These are phyloP conservation scores for Rasamsonia emersonii DNA, from an alignment of 2,329 filamentous ascomycete species.

Conservation along the genomic window DNA sequence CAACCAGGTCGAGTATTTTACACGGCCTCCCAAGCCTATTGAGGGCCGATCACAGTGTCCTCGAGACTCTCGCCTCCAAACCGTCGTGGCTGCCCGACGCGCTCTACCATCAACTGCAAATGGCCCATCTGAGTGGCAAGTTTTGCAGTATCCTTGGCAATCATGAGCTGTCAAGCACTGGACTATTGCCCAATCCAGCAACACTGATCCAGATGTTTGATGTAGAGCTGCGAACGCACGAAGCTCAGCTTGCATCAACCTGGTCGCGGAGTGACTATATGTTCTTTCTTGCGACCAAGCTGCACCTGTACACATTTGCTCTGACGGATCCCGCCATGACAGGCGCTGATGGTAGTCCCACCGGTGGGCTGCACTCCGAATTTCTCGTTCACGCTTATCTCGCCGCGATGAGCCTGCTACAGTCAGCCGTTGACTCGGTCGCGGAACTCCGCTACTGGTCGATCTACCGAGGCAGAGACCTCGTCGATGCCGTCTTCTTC, in stretches of 20 bases:
- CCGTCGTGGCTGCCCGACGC: too few species aligned
- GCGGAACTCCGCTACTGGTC: too few species aligned
- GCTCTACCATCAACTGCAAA: too few species aligned
- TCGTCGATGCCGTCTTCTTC: slow-evolving; percentile 10
- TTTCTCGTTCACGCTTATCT: not conserved
- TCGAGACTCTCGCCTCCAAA: too few species aligned
- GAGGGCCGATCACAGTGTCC: too few species aligned
- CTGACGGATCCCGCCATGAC: not conserved
- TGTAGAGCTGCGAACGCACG: not conserved
- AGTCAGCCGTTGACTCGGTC: too few species aligned
- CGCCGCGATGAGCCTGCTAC: too few species aligned
- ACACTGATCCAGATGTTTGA: not conserved
- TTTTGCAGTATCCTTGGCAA: too few species aligned
- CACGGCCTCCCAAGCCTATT: not conserved
- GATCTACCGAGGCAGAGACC: too few species aligned
- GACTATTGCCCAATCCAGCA: not conserved
- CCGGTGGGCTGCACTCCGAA: not conserved
- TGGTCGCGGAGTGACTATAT: not conserved
- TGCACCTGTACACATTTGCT: slow-evolving; percentile 1
- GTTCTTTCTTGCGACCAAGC: not conserved
- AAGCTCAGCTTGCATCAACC: not conserved
- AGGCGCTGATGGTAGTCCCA: not conserved
- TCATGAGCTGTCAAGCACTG: too few species aligned
- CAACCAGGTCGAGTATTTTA: not conserved
- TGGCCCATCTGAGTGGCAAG: too few species aligned